Evolutionary conservation across 2,329 filamentous ascomycete species (phyloP).

Genomic region (Cephalotrichum gorgonifer): DNA sequence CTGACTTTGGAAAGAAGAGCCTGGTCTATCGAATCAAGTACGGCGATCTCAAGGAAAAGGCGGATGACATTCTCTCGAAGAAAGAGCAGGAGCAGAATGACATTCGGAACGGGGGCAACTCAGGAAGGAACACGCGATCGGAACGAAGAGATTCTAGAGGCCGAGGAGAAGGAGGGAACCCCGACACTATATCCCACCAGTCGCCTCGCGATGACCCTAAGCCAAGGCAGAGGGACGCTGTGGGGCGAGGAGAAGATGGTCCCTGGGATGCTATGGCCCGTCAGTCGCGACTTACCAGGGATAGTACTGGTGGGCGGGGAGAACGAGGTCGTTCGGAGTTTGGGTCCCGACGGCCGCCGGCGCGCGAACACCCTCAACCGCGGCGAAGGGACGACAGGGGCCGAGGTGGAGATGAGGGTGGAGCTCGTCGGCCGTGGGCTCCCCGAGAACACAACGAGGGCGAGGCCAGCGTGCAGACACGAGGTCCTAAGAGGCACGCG

Average conservation of each 20-base stretch:
- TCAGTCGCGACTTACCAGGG: not conserved
- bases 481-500: not conserved
- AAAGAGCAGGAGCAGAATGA: conserved; percentile 6
- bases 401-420: not conserved
- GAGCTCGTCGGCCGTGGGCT: no score
- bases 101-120: not conserved
- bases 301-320: no score
- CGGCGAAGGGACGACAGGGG: not conserved
- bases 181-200: no score
- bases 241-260: not conserved
- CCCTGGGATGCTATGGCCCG: no score
- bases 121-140: not conserved
- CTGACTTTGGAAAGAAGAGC: conserved; percentile 42
- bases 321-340: no score
- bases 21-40: conserved; percentile 43
- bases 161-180: not conserved
- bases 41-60: conserved; percentile 25
- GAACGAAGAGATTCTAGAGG: not conserved
- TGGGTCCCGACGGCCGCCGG: no score
- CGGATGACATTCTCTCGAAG: conserved; percentile 5
- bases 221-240: not conserved
- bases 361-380: no score
- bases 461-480: no score
- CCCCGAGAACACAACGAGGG: not conserved
- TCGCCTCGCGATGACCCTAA: no score